Evolutionary conservation across 2,329 filamentous ascomycete species (phyloP).

Genomic region (Lecanicillium sp.): DNA sequence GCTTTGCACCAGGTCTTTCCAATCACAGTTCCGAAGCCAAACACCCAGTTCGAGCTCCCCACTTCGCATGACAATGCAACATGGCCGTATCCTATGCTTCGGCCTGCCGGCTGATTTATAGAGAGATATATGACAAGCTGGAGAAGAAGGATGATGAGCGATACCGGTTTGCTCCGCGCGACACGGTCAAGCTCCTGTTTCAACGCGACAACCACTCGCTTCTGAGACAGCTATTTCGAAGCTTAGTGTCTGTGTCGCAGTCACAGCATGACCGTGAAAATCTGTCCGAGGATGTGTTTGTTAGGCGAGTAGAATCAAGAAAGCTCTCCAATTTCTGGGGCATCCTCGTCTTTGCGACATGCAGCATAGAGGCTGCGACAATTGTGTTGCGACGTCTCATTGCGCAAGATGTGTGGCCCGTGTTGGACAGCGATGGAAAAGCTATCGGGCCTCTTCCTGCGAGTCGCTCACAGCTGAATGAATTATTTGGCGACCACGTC

Average conservation of each 20-base stretch:
- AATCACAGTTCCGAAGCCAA: background rate
- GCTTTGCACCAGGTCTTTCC: too few relatives aligned
- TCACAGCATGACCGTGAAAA: background rate
- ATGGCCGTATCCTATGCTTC: background rate
- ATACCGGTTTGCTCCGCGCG: slow-evolving; percentile 19
- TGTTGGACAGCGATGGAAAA: slow-evolving; percentile 7
- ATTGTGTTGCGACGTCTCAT: slow-evolving; percentile 19
- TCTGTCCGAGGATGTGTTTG: slow-evolving; percentile 17
- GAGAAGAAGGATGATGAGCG: slow-evolving; percentile 18
- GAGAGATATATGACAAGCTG: slow-evolving; percentile 14
- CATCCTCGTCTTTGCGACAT: slow-evolving; percentile 25
- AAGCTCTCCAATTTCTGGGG: slow-evolving; percentile 27
- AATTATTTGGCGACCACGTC: slow-evolving; percentile 19
- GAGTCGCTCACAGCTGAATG: slow-evolving; percentile 16
- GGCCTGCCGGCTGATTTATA: background rate
- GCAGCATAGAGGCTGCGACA: slow-evolving; percentile 20
- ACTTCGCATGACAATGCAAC: background rate
- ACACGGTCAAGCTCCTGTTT: slow-evolving; percentile 18
- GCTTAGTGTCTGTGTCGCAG: slow-evolving; percentile 1
- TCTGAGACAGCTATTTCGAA: slow-evolving; percentile 18
- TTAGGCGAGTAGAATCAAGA: slow-evolving; percentile 17
- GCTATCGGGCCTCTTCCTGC: slow-evolving; percentile 17
- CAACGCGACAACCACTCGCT: slow-evolving; percentile 13
- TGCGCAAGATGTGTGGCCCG: slow-evolving; percentile 1
- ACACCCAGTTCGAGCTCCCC: background rate